Evolutionary conservation across 2,329 filamentous ascomycete genomes (phyloP).

Genomic region (Pseudogymnoascus sp.): DNA sequence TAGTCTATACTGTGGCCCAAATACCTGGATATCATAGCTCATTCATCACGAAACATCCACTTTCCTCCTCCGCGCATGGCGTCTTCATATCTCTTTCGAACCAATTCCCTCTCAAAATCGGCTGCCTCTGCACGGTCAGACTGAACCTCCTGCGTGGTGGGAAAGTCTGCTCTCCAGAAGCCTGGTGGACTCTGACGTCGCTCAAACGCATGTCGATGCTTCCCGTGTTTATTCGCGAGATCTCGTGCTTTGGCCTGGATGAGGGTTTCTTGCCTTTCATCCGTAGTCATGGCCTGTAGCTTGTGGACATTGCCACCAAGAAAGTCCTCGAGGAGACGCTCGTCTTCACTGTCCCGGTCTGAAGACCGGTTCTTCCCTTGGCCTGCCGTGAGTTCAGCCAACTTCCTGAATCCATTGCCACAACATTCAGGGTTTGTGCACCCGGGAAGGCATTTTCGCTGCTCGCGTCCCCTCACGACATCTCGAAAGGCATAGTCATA

Average conservation of each 20-base stretch:
- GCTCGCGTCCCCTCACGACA: conserved; percentile 50
- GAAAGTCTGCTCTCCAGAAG: conserved; percentile 88
- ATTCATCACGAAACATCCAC: conserved; percentile 78
- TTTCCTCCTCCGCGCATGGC: conserved; percentile 68
- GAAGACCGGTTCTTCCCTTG: conserved; percentile 14
- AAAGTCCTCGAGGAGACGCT: conserved; percentile 46
- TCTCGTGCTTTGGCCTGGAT: conserved; percentile 67
- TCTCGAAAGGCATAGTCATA: conserved; percentile 52
- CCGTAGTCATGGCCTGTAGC: conserved; percentile 50
- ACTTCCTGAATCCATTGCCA: conserved; percentile 31
- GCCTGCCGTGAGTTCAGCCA: conserved; percentile 24
- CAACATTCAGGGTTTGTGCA: conserved; percentile 53
- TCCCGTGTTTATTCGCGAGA: conserved; percentile 68
- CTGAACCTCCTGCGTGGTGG: conserved; percentile 72
- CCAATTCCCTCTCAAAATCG: conserved; percentile 52
- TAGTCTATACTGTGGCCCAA: conserved; percentile 2
- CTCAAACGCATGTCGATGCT: conserved; percentile 67
- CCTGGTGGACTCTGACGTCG: conserved; percentile 70
- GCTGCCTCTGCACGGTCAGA: conserved; percentile 57
- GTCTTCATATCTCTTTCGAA: conserved; percentile 70
- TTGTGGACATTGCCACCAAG: conserved; percentile 50
- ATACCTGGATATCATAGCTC: conserved; percentile 10
- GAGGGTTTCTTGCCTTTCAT: conserved; percentile 60
- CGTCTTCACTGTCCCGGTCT: conserved; percentile 33
- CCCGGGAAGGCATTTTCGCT: conserved; percentile 51